These are phyloP conservation scores for Ophiocordyceps polyrhachis-furcata DNA, from an alignment of 2,329 filamentous ascomycete genomes.

Conservation along the genomic window DNA sequence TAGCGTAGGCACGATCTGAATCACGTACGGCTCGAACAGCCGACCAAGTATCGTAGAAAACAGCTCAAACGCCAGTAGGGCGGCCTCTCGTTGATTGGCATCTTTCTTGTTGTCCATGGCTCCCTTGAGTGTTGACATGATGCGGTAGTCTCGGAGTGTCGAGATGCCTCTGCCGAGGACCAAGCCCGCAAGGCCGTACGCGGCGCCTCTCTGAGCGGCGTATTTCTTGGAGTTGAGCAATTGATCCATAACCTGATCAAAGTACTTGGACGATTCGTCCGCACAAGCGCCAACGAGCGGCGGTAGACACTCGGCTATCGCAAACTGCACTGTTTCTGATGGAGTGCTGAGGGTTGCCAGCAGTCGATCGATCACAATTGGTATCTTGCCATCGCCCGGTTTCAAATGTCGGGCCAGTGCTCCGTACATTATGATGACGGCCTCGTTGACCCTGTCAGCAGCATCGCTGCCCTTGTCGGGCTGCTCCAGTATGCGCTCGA, in stretches of 20 bases:
- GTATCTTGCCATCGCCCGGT: constrained; percentile 69
- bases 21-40: constrained; percentile 89
- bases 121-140: constrained; percentile 62
- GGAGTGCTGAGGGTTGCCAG: constrained; percentile 80
- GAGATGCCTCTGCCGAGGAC: constrained; percentile 74
- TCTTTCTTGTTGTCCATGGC: constrained; percentile 96
- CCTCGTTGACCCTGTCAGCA: constrained; percentile 84
- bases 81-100: constrained; percentile 68
- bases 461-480: constrained; percentile 66
- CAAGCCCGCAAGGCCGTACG: constrained; percentile 84
- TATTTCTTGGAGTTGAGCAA: constrained; percentile 82
- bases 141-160: constrained; percentile 65
- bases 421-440: constrained; percentile 93
- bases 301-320: constrained; percentile 83
- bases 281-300: constrained; percentile 70
- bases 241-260: constrained; percentile 62
- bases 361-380: constrained; percentile 71
- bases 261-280: constrained; percentile 61
- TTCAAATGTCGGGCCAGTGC: constrained; percentile 77
- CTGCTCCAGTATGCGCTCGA: constrained; percentile 72
- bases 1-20: constrained; percentile 83
- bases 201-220: constrained; percentile 78
- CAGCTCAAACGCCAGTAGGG: constrained; percentile 78
- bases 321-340: constrained; percentile 92
- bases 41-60: constrained; percentile 71